Percentiles rank a stretch among this genome's conserved stretches.
Evolutionary conservation across 2,329 filamentous ascomycete genomes (phyloP).

Genomic region (Beauveria sp.): DNA sequence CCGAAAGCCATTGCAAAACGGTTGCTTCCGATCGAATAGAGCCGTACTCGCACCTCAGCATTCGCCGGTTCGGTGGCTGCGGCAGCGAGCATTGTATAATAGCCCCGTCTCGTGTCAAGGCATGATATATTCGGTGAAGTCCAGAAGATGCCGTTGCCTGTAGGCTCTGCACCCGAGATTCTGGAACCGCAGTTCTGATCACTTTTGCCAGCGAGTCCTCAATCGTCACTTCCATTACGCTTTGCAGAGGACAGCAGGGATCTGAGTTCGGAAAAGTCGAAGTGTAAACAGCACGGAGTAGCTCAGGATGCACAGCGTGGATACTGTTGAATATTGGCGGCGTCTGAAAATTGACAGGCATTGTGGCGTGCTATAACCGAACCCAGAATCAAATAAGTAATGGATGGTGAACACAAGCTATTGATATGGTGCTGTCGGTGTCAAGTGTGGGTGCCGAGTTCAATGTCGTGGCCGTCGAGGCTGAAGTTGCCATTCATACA

Average conservation of each 20-base stretch:
- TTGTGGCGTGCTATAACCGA: not conserved
- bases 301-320: not conserved
- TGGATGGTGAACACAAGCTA: not conserved
- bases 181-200: constrained; percentile 26
- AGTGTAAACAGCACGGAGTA: not conserved
- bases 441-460: not conserved
- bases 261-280: not conserved
- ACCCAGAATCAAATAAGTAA: not conserved
- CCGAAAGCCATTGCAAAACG: constrained; percentile 37
- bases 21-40: constrained; percentile 37
- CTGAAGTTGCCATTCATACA: not conserved
- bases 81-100: constrained; percentile 35
- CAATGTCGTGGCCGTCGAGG: not conserved
- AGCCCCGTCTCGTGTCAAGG: constrained; percentile 34
- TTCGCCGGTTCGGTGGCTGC: constrained; percentile 33
- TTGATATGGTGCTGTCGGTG: not conserved
- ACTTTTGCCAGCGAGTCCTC: constrained; percentile 27
- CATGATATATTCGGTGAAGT: constrained; percentile 35
- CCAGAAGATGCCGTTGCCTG: constrained; percentile 26
- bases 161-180: constrained; percentile 25
- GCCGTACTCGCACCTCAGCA: constrained; percentile 40
- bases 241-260: constrained; percentile 4
- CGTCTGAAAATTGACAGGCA: not conserved
- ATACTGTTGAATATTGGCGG: not conserved
- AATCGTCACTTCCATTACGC: constrained; percentile 27